A percentile compares a stretch with the other conserved stretches of the same genome.
Evolutionary conservation across 768 basidiomycete genomes (phyloP).

Genomic region (Macrolepiota dolichaula): DNA sequence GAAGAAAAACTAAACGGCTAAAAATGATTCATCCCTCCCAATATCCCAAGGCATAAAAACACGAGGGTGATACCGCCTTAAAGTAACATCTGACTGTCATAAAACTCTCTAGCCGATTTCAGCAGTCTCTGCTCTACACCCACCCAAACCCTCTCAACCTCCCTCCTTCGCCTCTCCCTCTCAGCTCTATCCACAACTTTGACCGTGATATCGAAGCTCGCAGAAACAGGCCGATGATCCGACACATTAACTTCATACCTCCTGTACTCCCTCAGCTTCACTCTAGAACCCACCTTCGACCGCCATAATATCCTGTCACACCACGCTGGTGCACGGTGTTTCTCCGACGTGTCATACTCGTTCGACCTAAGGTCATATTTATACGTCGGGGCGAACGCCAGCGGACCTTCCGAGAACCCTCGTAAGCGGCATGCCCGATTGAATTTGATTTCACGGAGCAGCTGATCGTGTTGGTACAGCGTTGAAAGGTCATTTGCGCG

Average conservation of each 20-base stretch:
- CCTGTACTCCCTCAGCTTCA: conserved; percentile 66
- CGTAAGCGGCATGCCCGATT: conserved; percentile 89
- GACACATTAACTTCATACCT: conserved; percentile 87
- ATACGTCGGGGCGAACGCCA: conserved; percentile 89
- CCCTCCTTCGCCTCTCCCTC: conserved; percentile 52
- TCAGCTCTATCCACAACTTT: conserved; percentile 65
- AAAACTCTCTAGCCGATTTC: conserved; percentile 37
- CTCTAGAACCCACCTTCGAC: conserved; percentile 49
- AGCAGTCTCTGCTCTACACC: conserved; percentile 40
- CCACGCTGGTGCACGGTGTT: conserved; percentile 90
- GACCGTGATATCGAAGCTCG: conserved; percentile 69
- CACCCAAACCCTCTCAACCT: conserved; percentile 56
- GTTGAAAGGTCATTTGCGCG: conserved; percentile 59
- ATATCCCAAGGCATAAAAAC: background rate
- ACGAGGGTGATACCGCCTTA: conserved; percentile 14
- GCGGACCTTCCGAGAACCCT: conserved; percentile 75
- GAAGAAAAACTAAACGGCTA: background rate
- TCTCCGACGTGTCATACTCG: conserved; percentile 87
- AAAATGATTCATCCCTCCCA: background rate
- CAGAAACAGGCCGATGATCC: conserved; percentile 88
- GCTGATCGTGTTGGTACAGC: conserved; percentile 80
- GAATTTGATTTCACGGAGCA: conserved; percentile 81
- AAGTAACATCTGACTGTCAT: conserved; percentile 28
- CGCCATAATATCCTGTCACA: conserved; percentile 93
- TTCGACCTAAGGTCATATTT: conserved; percentile 83